Base-by-base conservation (phyloP, 352 stramenopile species). In the Phytophthora colocasiae region DNA sequence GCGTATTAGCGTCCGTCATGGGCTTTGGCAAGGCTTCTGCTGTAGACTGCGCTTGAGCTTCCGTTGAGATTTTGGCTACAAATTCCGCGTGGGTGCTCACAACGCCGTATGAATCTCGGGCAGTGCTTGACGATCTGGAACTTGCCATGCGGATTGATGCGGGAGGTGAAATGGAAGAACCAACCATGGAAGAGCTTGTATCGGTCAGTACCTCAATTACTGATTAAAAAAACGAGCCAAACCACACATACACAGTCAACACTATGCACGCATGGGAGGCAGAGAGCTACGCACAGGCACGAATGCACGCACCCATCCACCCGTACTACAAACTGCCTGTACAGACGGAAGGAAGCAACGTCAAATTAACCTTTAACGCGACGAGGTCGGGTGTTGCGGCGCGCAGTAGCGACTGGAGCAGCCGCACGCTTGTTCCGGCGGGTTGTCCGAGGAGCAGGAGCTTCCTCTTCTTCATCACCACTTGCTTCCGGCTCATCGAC, bases 331-430 rank as follows among this genome's bases (percentile, higher is more conserved):
- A 39, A 61, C 50, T 68, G 57, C 61, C 68, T 38, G 58, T 70
- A 69, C 29, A 73, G 63, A 72, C 59, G 56, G 58, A 75, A 63
- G 47, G 38, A 62, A 69, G 44, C 12, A 55, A 69, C 66, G 61
- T 73, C 66, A 80, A 63, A 78, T 87, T 77, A 89, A 87, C 80
- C 80, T 89, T 89, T 89, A 71, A 81, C 78, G 53, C 80, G 80
- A 62, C 79, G 78, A 50, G 75, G 53, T 54, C 66, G 70, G 58
- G 70, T 86, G 51, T 27, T 78, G 53, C 67, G 69, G 43, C 70
- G 62, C 14, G 72, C 29, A 15, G 36, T 12, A 38, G 54, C 43
- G 10, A 53, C 63, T 44, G 63, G 47, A 48, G 61, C 54, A 41
- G 70, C 65, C 14, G 55, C 26, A 22, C 66, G 70, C 53, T 75